A percentile compares a stretch with the other conserved stretches of the same genome.
These are phyloP conservation scores for Ustilago tritici DNA, from an alignment of 1,284 basidiomycete genomes.

Conservation along the genomic window DNA sequence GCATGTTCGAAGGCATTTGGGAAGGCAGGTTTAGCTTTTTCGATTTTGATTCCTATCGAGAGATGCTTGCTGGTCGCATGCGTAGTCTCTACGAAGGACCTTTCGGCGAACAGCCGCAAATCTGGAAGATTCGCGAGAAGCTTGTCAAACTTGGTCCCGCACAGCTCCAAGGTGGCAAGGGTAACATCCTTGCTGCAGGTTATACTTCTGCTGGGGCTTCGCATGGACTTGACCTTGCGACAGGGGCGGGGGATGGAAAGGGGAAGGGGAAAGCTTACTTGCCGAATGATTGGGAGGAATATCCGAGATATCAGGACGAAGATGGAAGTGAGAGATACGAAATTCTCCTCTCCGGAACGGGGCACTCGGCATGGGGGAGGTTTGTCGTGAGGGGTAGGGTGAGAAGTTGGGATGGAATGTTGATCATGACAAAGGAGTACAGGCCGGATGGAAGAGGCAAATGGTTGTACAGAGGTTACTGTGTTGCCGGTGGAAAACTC, in stretches of 20 bases:
- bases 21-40: constrained; percentile 74
- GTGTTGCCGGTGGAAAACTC: constrained; percentile 60
- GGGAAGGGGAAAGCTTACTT: constrained; percentile 34
- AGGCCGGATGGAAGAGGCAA: constrained; percentile 72
- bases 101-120: constrained; percentile 74
- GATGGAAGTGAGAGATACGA: constrained; percentile 63
- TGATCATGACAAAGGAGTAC: constrained; percentile 73
- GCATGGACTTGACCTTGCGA: neutral
- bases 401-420: constrained; percentile 73
- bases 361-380: constrained; percentile 73
- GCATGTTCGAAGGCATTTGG: constrained; percentile 73
- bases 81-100: constrained; percentile 72
- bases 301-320: constrained; percentile 47
- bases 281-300: constrained; percentile 44
- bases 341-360: constrained; percentile 72
- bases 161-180: constrained; percentile 37
- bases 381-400: constrained; percentile 73
- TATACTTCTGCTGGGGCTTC: constrained; percentile 22
- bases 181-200: constrained; percentile 45
- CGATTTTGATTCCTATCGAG: constrained; percentile 74
- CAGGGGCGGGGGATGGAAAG: constrained; percentile 21
- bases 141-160: constrained; percentile 66
- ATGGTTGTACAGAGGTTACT: constrained; percentile 73
- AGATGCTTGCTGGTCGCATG: constrained; percentile 72
- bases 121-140: constrained; percentile 73